phyloP scores from a whole-genome alignment of 495 filamentous ascomycete genomes.

The Neurospora sublineolata region DNA sequence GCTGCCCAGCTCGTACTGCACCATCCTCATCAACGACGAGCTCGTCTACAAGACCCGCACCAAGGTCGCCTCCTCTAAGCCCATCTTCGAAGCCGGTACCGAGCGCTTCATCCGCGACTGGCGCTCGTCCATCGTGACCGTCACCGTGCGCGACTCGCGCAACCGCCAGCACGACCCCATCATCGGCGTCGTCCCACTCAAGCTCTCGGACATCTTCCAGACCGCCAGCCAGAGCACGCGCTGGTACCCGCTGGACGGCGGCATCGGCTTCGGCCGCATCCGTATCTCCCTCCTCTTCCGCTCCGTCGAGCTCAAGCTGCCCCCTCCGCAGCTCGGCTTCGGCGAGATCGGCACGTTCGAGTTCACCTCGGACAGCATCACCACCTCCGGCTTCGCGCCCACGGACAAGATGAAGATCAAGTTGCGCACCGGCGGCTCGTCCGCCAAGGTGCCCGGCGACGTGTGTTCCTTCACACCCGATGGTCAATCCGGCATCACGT shows the following conservation, averaged over 20 bases:
- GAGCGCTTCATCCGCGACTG: constrained; percentile 93
- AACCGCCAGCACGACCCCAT: constrained; percentile 91
- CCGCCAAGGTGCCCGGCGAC: constrained; percentile 52
- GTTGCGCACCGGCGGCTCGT: constrained; percentile 75
- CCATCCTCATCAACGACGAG: constrained; percentile 79
- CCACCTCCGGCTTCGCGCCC: constrained; percentile 43
- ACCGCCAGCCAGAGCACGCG: constrained; percentile 66
- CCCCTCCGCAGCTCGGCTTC: constrained; percentile 74
- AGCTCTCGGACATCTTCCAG: constrained; percentile 74
- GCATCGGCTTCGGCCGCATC: constrained; percentile 72
- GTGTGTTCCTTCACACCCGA: constrained; percentile 44
- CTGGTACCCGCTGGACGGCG: constrained; percentile 49
- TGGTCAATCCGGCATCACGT: constrained; percentile 47
- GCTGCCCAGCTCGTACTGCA: constrained; percentile 83
- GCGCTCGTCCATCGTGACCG: constrained; percentile 73
- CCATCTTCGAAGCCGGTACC: constrained; percentile 93
- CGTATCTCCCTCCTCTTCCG: constrained; percentile 84
- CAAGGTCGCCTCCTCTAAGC: constrained; percentile 84
- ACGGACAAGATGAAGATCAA: constrained; percentile 63
- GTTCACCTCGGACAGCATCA: constrained; percentile 57
- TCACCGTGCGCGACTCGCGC: constrained; percentile 76
- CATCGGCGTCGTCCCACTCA: constrained; percentile 79
- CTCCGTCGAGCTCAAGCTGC: constrained; percentile 70
- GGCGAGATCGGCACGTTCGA: constrained; percentile 85
- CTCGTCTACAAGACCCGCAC: constrained; percentile 83